Percentiles rank a stretch among this genome's conserved stretches.
Conservation (phyloP, 2,329 filamentous ascomycete species). For the Scedosporium minutisporum region DNA sequence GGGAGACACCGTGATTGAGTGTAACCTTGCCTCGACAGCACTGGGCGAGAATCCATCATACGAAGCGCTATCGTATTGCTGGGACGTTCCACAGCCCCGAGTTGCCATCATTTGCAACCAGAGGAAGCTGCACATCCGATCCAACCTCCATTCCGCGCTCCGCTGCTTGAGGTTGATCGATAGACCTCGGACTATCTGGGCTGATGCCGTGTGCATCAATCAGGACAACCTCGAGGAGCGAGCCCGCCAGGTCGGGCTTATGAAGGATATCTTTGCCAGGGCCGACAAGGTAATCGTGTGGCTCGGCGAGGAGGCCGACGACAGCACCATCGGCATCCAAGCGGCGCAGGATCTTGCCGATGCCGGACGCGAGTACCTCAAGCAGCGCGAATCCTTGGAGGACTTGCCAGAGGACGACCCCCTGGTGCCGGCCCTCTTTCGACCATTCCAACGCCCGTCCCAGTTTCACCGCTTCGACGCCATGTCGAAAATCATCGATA, state of each 20-base stretch:
- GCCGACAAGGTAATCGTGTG: constrained; percentile 10
- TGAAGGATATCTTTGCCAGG: constrained; percentile 11
- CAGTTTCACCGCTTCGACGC: not conserved
- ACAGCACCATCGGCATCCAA: constrained; percentile 5
- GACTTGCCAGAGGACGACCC: not conserved
- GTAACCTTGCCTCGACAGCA: constrained; percentile 10
- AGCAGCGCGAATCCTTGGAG: not conserved
- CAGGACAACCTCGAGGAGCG: constrained; percentile 11
- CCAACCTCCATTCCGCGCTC: constrained; percentile 5
- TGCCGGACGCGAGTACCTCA: not conserved
- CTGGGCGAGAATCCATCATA: not conserved
- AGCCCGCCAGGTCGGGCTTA: constrained; percentile 11
- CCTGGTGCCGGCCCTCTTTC: not conserved
- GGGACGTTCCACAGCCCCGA: not conserved
- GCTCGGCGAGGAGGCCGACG: constrained; percentile 8
- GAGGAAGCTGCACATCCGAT: not conserved
- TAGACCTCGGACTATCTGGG: constrained; percentile 9
- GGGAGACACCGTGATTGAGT: not conserved
- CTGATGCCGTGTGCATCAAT: constrained; percentile 14
- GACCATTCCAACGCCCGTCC: not conserved
- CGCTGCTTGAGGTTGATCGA: not conserved
- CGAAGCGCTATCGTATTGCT: not conserved
- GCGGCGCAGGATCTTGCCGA: not conserved
- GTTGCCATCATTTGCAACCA: not conserved
- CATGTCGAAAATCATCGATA: not conserved